Percentiles rank a stretch among this genome's conserved stretches.
Conservation (phyloP, 257 asterid species). For the Gentiana straminea region DNA sequence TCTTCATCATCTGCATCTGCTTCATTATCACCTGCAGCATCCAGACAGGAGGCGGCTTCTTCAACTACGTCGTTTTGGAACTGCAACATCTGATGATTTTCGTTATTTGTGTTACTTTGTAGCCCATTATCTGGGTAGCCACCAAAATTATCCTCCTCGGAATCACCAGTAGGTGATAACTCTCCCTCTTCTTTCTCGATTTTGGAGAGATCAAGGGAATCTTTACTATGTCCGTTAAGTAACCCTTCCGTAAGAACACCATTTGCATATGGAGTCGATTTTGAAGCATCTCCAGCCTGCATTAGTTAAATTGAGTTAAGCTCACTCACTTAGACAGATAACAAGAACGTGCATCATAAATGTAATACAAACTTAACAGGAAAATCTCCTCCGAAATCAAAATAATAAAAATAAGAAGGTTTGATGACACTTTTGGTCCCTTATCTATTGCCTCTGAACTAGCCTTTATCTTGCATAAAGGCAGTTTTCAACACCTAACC, state of each 20-base stretch:
- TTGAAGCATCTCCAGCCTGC: conserved; percentile 44
- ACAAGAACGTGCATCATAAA: too few species aligned
- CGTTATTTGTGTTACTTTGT: conserved; percentile 30
- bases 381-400: background rate
- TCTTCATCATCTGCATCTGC: conserved; percentile 86
- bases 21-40: conserved; percentile 62
- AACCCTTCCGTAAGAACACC: conserved; percentile 48
- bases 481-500: too few species aligned
- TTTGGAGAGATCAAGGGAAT: conserved; percentile 47
- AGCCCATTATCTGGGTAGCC: conserved; percentile 34
- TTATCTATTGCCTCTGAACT: too few species aligned
- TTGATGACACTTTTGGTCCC: too few species aligned
- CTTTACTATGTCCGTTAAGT: conserved; percentile 32
- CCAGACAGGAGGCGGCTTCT: conserved; percentile 37
- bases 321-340: conserved; percentile 3
- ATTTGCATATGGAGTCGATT: conserved; percentile 29
- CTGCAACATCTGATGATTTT: conserved; percentile 34
- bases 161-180: conserved; percentile 71
- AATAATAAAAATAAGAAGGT: background rate
- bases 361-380: too few species aligned
- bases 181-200: conserved; percentile 95
- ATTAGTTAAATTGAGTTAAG: conserved; percentile 9
- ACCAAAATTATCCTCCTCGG: conserved; percentile 73
- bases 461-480: too few species aligned
- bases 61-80: conserved; percentile 31